Percentiles rank a stretch among this genome's conserved stretches.
Evolutionary conservation across 352 stramenopile species (phyloP).

Genomic region (Pseudoperonospora humuli): DNA sequence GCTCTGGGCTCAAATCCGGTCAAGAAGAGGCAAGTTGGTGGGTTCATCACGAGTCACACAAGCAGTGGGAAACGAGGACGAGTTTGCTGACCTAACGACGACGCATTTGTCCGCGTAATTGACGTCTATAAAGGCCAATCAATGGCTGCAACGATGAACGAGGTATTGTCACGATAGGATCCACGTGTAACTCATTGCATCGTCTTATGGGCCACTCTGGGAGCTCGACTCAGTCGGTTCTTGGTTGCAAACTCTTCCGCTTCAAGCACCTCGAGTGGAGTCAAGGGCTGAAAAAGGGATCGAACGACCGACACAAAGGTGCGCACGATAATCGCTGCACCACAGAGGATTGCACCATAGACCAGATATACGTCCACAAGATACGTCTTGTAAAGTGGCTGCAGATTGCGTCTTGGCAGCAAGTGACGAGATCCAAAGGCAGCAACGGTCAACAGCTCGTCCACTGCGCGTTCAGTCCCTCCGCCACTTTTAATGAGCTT

Average conservation of each 20-base stretch:
- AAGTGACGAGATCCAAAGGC: constrained; percentile 45
- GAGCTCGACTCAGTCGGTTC: constrained; percentile 1
- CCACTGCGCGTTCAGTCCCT: constrained; percentile 38
- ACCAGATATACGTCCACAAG: constrained; percentile 83
- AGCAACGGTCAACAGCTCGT: constrained; percentile 48
- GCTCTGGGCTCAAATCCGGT: too few species aligned
- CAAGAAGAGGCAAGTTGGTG: too few species aligned
- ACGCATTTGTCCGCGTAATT: constrained; percentile 1
- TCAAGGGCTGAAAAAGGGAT: constrained; percentile 52
- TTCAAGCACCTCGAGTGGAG: constrained; percentile 14
- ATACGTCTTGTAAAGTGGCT: constrained; percentile 79
- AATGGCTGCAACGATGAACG: not conserved
- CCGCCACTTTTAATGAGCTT: constrained; percentile 55
- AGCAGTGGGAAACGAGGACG: too few species aligned
- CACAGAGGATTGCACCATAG: constrained; percentile 77
- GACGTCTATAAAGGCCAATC: too few species aligned
- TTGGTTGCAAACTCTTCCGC: constrained; percentile 14
- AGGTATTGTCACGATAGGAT: constrained; percentile 1
- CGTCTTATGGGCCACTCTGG: constrained; percentile 15
- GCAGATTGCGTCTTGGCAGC: constrained; percentile 43
- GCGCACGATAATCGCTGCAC: constrained; percentile 71
- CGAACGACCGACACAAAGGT: constrained; percentile 63
- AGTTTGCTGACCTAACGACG: not conserved
- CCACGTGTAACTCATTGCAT: constrained; percentile 12
- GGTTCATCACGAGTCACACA: too few species aligned